Conservation (phyloP, 2,329 filamentous ascomycete genomes). For the Sphaerulina populicola region DNA sequence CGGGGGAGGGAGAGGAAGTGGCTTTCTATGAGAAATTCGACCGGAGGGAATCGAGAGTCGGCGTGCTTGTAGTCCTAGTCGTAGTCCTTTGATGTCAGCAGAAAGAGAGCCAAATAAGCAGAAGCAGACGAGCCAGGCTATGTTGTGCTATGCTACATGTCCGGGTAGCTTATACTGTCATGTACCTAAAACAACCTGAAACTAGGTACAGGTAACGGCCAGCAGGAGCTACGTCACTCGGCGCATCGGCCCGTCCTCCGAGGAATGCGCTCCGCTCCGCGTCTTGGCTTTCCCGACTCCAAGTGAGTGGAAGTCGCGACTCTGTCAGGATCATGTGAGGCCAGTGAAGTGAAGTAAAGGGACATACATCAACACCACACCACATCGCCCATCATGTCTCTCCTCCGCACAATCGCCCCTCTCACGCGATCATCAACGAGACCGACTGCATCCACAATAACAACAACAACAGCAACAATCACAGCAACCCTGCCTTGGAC, state of each 20-base stretch:
- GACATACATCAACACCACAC: background rate
- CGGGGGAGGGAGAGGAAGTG: background rate
- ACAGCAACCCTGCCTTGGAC: too few species aligned
- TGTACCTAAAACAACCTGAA: background rate
- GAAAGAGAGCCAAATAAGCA: background rate
- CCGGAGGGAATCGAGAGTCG: too few species aligned
- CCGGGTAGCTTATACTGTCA: too few species aligned
- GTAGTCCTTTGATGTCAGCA: background rate
- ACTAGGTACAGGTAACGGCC: too few species aligned
- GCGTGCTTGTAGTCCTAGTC: too few species aligned
- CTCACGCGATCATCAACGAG: constrained; percentile 9
- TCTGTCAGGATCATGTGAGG: background rate
- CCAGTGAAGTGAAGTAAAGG: background rate
- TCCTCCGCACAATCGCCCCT: constrained; percentile 26
- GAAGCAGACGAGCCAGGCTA: background rate
- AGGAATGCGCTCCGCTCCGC: background rate
- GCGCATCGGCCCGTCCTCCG: background rate
- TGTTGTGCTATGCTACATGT: too few species aligned
- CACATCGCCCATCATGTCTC: constrained; percentile 22
- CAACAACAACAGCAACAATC: constrained; percentile 20
- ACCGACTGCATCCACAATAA: constrained; percentile 30
- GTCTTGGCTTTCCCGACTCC: constrained; percentile 6
- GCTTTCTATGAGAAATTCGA: background rate
- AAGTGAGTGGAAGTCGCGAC: constrained; percentile 2
- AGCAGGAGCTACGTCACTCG: background rate